Evolutionary conservation across 1,284 basidiomycete genomes (phyloP), one percentile per base, ranked within the genome.

Genomic region (Vanrija pseudolonga): DNA sequence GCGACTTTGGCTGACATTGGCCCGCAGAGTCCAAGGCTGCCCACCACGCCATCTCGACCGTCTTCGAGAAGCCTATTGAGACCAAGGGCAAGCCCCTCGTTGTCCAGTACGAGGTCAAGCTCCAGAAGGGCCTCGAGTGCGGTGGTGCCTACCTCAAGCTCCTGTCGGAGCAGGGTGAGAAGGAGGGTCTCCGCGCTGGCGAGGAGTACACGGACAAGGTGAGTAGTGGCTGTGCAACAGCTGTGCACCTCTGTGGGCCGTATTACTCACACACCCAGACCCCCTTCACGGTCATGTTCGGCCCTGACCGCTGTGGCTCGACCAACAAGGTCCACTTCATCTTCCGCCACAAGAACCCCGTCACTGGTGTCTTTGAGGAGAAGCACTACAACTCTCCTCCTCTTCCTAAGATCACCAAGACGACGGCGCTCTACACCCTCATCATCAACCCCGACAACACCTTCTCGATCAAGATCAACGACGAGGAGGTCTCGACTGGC

Each of bases 111-210:
- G 96, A 99, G 78, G 93, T 95, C 79, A 97, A 98, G 81, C 91
- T 97, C 77, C 95, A 99, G 81, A 95, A 98, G 79, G 95, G 95
- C 55, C 90, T 97, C 56, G 94, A 95, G 79, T 99, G 96, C 69
- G 96, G 96, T 78, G 96, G 96, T 80, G 96, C 96, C 40, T 99
- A 99, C 80, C 79, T 98, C 80, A 99, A 99, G 81, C 86, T 99
- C 55, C 85, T 99, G 50, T 78, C 77, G 41, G 81, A 80, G 60
- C 64, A 66, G 44, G 68, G 73, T 24, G 65, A 66, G 18, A 74
- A 61, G 26, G 85, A 91, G 70, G 92, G 91, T 60, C 90, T 94
- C 82, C 87, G 92, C 77, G 88, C 87, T 55, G 90, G 90, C 57
- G 89, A 91, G 79, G 93, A 95, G 73, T 96, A 96, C 78, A 89